These are phyloP conservation scores for Pilaira anomala DNA, from an alignment of 192 early-diverging fungal genomes.

Conservation along the genomic window DNA sequence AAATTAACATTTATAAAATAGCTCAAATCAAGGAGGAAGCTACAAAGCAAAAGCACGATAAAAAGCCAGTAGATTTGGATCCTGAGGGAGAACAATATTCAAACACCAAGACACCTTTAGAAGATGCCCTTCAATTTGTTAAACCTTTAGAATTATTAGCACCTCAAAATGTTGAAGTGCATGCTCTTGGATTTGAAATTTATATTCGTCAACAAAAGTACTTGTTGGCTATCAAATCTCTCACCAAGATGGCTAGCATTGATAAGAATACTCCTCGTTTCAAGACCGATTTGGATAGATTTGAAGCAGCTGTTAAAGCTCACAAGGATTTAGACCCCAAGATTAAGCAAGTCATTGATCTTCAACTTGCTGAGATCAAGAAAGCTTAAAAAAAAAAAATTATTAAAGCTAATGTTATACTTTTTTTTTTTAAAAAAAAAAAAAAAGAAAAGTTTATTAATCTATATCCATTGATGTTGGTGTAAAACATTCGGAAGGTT, in stretches of 20 bases:
- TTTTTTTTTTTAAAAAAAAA: no score
- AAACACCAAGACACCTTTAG: constrained; percentile 63
- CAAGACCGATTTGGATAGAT: constrained; percentile 46
- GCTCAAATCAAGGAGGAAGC: constrained; percentile 41
- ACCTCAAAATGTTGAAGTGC: constrained; percentile 54
- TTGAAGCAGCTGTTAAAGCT: constrained; percentile 41
- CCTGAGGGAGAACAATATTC: constrained; percentile 66
- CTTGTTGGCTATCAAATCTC: constrained; percentile 59
- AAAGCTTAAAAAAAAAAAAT: background rate
- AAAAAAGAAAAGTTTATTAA: background rate
- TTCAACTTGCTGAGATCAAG: constrained; percentile 5
- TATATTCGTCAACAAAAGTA: constrained; percentile 68
- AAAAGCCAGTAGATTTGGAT: constrained; percentile 58
- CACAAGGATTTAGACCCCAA: constrained; percentile 6
- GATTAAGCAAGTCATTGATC: constrained; percentile 10
- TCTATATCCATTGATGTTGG: background rate
- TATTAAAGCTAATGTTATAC: no score
- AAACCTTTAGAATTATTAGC: constrained; percentile 62
- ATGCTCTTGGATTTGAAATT: constrained; percentile 62
- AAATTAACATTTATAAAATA: background rate
- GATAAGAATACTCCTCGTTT: constrained; percentile 41
- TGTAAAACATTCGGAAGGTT: background rate
- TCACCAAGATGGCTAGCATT: constrained; percentile 50
- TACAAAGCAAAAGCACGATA: constrained; percentile 44
- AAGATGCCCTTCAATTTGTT: constrained; percentile 74